These are phyloP conservation scores for Sequoia sempervirens DNA, from an alignment of 75 land plant species.

Conservation along the genomic window DNA sequence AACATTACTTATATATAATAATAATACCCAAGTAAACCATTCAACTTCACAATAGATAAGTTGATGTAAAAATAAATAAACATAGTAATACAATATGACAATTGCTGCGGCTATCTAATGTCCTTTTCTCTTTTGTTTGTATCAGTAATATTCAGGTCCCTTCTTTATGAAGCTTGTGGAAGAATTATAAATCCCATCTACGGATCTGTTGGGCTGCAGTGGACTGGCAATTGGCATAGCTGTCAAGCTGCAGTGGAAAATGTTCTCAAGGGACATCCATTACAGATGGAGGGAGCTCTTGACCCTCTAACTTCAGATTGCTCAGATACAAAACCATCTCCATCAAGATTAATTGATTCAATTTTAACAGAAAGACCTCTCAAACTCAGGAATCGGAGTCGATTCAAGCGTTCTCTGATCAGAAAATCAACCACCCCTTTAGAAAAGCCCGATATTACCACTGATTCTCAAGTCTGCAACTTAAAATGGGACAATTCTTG, in stretches of 20 bases:
- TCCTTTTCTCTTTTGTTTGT: background rate
- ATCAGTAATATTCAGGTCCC: background rate
- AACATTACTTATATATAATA: no score
- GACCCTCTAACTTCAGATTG: background rate
- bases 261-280: slow-evolving; percentile 8
- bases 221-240: slow-evolving; percentile 13
- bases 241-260: slow-evolving; percentile 16
- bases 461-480: background rate
- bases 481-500: background rate
- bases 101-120: background rate
- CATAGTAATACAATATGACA: no score
- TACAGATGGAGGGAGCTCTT: background rate
- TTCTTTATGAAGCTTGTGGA: slow-evolving; percentile 19
- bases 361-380: background rate
- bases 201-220: slow-evolving; percentile 12
- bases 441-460: background rate
- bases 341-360: background rate
- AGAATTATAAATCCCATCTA: slow-evolving; percentile 15
- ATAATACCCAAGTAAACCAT: no score
- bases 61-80: no score
- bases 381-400: background rate
- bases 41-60: no score
- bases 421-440: background rate
- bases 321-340: background rate
- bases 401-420: background rate